These are phyloP conservation scores for Ceratocystis cubensis DNA, from an alignment of 2,329 filamentous ascomycete genomes.

Conservation along the genomic window DNA sequence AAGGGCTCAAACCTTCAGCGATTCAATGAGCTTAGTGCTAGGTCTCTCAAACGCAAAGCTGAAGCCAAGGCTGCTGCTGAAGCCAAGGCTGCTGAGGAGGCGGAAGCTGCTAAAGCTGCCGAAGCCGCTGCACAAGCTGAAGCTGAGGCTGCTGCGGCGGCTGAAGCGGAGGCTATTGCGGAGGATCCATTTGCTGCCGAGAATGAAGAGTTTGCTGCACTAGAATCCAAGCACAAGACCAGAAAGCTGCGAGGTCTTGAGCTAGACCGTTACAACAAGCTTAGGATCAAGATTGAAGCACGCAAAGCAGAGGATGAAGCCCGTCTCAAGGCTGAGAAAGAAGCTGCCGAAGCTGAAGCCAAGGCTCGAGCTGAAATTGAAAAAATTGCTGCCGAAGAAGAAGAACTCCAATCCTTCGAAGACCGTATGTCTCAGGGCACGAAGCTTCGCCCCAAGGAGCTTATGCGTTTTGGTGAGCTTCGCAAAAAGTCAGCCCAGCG, in stretches of 20 bases:
- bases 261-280: slow-evolving; percentile 18
- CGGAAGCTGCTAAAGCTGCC: neutral
- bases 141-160: slow-evolving; percentile 8
- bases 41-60: neutral
- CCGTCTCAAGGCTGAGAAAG: slow-evolving; percentile 10
- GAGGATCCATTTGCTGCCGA: slow-evolving; percentile 28
- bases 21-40: slow-evolving; percentile 5
- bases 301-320: slow-evolving; percentile 13
- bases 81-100: neutral
- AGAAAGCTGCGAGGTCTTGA: slow-evolving; percentile 24
- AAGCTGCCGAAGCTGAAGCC: slow-evolving; percentile 13
- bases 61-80: slow-evolving; percentile 6
- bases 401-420: slow-evolving; percentile 6
- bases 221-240: slow-evolving; percentile 31
- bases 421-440: neutral
- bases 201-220: slow-evolving; percentile 44
- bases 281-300: slow-evolving; percentile 11
- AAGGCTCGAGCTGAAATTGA: slow-evolving; percentile 26
- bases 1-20: neutral
- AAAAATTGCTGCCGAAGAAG: slow-evolving; percentile 23
- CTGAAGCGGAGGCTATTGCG: neutral
- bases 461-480: neutral
- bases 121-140: slow-evolving; percentile 9
- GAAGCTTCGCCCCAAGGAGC: neutral
- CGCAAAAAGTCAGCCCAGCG: neutral